Percentiles rank a stretch among this genome's conserved stretches.
These are phyloP conservation scores for Smittium mucronatum DNA, from an alignment of 371 early-diverging fungal genomes.

Conservation along the genomic window DNA sequence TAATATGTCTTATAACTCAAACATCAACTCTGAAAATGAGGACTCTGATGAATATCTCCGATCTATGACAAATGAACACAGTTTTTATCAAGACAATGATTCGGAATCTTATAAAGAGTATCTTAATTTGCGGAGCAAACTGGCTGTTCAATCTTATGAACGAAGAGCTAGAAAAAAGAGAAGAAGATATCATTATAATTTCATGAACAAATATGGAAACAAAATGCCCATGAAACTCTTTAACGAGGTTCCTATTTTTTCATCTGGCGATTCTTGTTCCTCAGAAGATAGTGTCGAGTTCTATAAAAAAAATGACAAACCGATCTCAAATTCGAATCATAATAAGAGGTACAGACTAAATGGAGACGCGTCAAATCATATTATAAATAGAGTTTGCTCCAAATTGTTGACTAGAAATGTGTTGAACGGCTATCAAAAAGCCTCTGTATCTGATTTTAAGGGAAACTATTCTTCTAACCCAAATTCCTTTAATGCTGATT, in stretches of 20 bases:
- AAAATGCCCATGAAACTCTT: not conserved
- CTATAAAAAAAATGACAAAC: too few relatives aligned
- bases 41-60: not conserved
- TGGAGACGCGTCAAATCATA: not conserved
- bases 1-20: too few relatives aligned
- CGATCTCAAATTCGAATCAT: too few relatives aligned
- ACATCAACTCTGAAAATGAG: not conserved
- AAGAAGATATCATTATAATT: not conserved
- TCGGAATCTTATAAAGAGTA: conserved; percentile 5
- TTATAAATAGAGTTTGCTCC: not conserved
- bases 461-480: not conserved
- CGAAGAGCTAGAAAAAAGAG: not conserved
- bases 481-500: not conserved
- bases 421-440: not conserved
- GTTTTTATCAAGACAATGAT: not conserved
- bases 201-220: conserved; percentile 1
- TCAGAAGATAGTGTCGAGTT: conserved; percentile 5
- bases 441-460: not conserved
- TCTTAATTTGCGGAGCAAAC: not conserved
- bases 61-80: not conserved
- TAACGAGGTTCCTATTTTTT: not conserved
- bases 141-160: conserved; percentile 4
- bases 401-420: not conserved
- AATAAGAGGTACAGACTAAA: not conserved
- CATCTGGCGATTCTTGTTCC: not conserved